Evolutionary conservation across 192 early-diverging fungal species (phyloP).

Genomic region (Coemansia nantahalensis): DNA sequence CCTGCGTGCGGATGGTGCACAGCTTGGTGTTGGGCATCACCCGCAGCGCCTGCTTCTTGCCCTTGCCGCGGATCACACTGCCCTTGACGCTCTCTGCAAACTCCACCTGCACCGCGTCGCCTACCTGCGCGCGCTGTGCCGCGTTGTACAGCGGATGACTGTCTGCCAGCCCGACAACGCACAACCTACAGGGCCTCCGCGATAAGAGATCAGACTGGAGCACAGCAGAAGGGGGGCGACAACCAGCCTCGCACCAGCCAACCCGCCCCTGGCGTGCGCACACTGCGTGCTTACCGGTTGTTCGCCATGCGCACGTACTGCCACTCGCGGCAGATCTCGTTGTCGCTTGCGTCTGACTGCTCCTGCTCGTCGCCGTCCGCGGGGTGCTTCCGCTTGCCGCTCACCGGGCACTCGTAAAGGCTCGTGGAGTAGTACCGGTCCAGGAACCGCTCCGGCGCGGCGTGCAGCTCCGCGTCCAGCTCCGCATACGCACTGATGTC

Average conservation of each 20-base stretch:
- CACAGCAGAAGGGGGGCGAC: too few relatives aligned
- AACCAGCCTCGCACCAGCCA: not conserved
- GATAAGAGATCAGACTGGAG: too few relatives aligned
- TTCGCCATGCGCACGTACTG: constrained; percentile 38
- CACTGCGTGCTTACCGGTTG: constrained; percentile 22
- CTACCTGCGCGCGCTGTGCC: not conserved
- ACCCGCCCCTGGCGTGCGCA: too few relatives aligned
- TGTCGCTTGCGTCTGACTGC: not conserved
- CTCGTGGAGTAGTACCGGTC: constrained; percentile 30
- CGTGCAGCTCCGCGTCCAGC: constrained; percentile 13
- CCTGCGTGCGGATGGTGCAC: constrained; percentile 22
- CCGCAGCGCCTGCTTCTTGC: constrained; percentile 38
- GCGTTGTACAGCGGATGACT: constrained; percentile 31
- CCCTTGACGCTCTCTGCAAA: constrained; percentile 23
- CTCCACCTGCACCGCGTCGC: constrained; percentile 13
- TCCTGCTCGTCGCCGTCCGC: constrained; percentile 12
- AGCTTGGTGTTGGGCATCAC: constrained; percentile 36
- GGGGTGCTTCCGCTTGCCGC: constrained; percentile 38
- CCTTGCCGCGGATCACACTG: constrained; percentile 42
- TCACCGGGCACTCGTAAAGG: constrained; percentile 16
- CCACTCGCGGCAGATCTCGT: constrained; percentile 18
- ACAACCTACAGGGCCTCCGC: constrained; percentile 27
- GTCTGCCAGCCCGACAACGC: constrained; percentile 26
- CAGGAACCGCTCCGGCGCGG: constrained; percentile 18
- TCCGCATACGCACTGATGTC: constrained; percentile 26